phyloP scores from a whole-genome alignment of 345 rosid genomes.

The Gossypium sturtianum region DNA sequence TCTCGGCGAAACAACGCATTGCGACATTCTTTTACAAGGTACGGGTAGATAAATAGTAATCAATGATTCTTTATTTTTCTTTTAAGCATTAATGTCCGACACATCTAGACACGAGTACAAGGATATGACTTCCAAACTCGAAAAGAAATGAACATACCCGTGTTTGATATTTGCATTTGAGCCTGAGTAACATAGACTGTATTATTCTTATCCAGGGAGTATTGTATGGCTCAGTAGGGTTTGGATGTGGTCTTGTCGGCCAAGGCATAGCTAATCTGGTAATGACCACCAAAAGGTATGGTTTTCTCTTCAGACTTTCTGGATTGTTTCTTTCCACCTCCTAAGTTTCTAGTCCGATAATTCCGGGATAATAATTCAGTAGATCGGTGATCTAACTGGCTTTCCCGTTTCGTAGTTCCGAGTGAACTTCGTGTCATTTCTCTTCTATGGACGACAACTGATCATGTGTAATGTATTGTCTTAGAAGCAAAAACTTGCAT shows the following conservation, averaged over 20 bases:
- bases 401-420: background rate
- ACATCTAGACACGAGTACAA: no score
- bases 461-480: background rate
- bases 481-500: no score
- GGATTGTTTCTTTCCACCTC: background rate
- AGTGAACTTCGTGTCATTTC: background rate
- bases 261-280: slow-evolving; percentile 91
- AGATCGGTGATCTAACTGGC: background rate
- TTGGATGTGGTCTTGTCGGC: slow-evolving; percentile 77
- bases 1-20: slow-evolving; percentile 65
- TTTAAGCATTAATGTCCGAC: no score
- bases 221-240: slow-evolving; percentile 82
- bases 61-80: no score
- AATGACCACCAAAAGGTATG: slow-evolving; percentile 85
- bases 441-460: background rate
- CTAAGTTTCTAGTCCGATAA: no score
- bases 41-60: background rate
- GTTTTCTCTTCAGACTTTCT: background rate
- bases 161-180: no score
- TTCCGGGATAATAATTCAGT: background rate
- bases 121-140: no score
- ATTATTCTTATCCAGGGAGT: slow-evolving; percentile 43
- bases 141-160: no score
- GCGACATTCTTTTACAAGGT: slow-evolving; percentile 88
- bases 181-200: background rate